Evolutionary conservation across 352 stramenopile genomes (phyloP).

Genomic region (Phytophthora sp.): DNA sequence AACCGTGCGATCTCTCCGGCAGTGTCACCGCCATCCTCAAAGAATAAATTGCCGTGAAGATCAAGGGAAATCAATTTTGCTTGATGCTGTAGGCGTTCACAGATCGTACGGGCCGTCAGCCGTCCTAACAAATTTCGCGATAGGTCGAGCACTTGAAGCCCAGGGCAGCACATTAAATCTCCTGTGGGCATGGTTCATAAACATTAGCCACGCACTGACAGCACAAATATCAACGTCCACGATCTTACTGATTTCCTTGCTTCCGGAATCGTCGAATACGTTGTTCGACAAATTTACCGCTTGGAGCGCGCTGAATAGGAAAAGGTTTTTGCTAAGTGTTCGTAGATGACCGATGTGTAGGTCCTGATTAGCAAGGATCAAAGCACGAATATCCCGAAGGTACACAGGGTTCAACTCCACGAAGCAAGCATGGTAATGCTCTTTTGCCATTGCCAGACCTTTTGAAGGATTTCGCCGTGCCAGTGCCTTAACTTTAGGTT

Average conservation of each 20-base stretch:
- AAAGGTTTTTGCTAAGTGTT: constrained; percentile 30
- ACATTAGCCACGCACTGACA: neutral
- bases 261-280: constrained; percentile 37
- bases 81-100: constrained; percentile 37
- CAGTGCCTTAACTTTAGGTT: neutral
- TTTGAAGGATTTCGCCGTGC: too few relatives aligned
- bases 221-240: neutral
- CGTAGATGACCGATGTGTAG: constrained; percentile 34
- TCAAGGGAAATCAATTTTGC: constrained; percentile 35
- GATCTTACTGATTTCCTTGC: constrained; percentile 36
- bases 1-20: constrained; percentile 30
- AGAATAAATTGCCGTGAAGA: constrained; percentile 46
- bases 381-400: constrained; percentile 23
- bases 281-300: constrained; percentile 46
- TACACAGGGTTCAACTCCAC: constrained; percentile 36
- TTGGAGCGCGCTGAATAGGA: constrained; percentile 26
- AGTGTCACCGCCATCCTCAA: constrained; percentile 32
- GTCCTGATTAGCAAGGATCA: constrained; percentile 32
- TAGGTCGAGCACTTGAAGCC: constrained; percentile 36
- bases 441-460: neutral
- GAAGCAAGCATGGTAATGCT: constrained; percentile 38
- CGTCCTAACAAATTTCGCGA: constrained; percentile 48
- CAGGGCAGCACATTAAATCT: constrained; percentile 31
- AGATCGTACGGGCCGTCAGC: constrained; percentile 29
- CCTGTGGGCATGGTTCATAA: constrained; percentile 14